phyloP scores from a whole-genome alignment of 2,329 filamentous ascomycete species.

The Trichoderma simmonsii region DNA sequence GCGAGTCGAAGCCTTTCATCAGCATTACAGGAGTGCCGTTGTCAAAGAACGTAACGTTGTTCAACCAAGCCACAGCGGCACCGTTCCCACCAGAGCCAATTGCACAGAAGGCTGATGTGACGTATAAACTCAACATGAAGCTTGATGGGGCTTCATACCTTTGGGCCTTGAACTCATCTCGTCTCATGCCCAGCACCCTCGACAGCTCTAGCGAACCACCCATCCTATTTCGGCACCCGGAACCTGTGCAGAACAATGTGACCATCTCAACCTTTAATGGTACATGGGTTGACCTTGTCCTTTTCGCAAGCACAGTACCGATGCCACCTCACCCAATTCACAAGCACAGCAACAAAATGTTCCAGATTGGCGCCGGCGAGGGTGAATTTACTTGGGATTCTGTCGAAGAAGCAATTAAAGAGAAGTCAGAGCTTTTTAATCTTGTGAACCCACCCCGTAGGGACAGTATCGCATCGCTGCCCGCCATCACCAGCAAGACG shows the following conservation, averaged over 20 bases:
- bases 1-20: constrained; percentile 43
- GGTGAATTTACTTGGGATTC: constrained; percentile 51
- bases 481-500: constrained; percentile 22
- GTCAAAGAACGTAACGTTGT: constrained; percentile 40
- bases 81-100: constrained; percentile 48
- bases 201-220: constrained; percentile 34
- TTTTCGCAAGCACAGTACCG: constrained; percentile 41
- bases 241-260: constrained; percentile 39
- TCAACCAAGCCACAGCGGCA: constrained; percentile 41
- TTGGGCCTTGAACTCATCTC: constrained; percentile 51
- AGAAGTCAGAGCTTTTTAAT: constrained; percentile 53
- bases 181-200: constrained; percentile 38
- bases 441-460: constrained; percentile 52
- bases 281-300: constrained; percentile 56
- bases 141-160: constrained; percentile 44
- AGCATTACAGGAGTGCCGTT: constrained; percentile 46
- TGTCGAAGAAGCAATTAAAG: constrained; percentile 50
- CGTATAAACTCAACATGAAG: constrained; percentile 42
- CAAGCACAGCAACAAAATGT: constrained; percentile 62
- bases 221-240: constrained; percentile 45
- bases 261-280: constrained; percentile 46
- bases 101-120: constrained; percentile 42
- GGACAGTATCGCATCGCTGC: constrained; percentile 38
- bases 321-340: constrained; percentile 59
- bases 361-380: constrained; percentile 49